Evolutionary conservation across 345 rosid species (phyloP).

Genomic region (Bruguiera sexangula): DNA sequence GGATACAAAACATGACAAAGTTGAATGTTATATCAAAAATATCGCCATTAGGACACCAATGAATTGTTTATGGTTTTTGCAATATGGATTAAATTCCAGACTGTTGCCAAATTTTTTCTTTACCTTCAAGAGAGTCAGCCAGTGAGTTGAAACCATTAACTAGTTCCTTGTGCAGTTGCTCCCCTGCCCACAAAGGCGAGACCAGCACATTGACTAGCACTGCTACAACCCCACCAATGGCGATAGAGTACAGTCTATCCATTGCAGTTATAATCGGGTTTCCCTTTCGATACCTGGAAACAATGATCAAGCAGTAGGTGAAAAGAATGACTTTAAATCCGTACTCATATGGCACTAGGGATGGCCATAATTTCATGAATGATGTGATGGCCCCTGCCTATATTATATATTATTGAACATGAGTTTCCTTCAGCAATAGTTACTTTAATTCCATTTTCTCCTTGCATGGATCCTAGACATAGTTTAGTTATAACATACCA

Average conservation of each 20-base stretch:
- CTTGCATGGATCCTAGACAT: neutral
- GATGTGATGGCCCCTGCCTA: conserved; percentile 54
- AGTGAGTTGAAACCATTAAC: conserved; percentile 44
- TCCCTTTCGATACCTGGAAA: conserved; percentile 62
- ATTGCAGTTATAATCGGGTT: conserved; percentile 54
- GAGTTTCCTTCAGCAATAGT: neutral
- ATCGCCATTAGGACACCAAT: too few species aligned
- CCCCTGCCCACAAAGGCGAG: conserved; percentile 62
- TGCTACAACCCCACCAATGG: conserved; percentile 61
- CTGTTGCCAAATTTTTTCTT: neutral
- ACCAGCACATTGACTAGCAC: conserved; percentile 59
- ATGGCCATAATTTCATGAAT: conserved; percentile 63
- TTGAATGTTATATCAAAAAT: too few species aligned
- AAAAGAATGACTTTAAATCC: conserved; percentile 60
- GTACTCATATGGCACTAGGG: conserved; percentile 58
- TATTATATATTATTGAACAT: conserved; percentile 2
- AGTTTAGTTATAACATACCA: conserved; percentile 30
- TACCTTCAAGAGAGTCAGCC: conserved; percentile 68
- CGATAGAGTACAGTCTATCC: conserved; percentile 62
- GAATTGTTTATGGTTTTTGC: too few species aligned
- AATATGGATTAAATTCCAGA: neutral
- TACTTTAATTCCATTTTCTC: neutral
- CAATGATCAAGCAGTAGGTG: conserved; percentile 62
- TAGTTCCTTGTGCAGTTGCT: conserved; percentile 53
- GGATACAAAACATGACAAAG: neutral